Evolutionary conservation across 345 rosid species (phyloP), one percentile per base, ranked within the genome.

Genomic region (Acer negundo): DNA sequence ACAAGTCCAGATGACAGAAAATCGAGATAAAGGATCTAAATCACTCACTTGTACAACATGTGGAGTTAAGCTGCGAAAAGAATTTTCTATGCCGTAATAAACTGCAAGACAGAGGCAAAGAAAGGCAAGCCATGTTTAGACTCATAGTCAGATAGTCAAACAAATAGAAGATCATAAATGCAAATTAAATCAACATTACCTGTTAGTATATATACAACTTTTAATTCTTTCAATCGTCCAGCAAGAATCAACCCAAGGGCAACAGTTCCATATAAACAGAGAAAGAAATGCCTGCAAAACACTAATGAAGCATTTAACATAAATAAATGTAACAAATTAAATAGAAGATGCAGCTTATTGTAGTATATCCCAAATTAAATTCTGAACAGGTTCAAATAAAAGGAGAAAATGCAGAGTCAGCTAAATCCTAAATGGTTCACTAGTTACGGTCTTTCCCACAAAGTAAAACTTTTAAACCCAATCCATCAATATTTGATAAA

Each of bases 161-260:
- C 44, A 82, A 67, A 44, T 6, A 65, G 69, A 65, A 46, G 28
- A 77, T 26, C 40, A 72, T 47, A 64, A 71, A 58, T n/a, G 22
- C 69, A 74, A 66, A 73, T 38, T 9, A 9, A 42, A 35, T 35
- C 53, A 46, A 31, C 28, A 10, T 79, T 85, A 94, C 97, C 93
- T 7, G 90, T 90, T 53, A 89, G 82, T 77, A 89, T 80, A 80
- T 90, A 73, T 23, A 86, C 78, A 75, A 93, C 78, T 78, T 64
- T 85, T 67, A 86, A 67, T 81, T 93, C 92, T 87, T 88, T 90
- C 79, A 93, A 74, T 75, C 86, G 80, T 49, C 95, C 93, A 9
- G 93, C 95, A 73, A 96, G 94, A 81, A 96, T 69, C 84, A 94
- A 87, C 10, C 85, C 98, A 55, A 93, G 77, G 67, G 90, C 91